Percentiles rank a stretch among this genome's conserved stretches.
Evolutionary conservation across 805 yeast species (phyloP).

Genomic region (Komagataella pseudopastoris): DNA sequence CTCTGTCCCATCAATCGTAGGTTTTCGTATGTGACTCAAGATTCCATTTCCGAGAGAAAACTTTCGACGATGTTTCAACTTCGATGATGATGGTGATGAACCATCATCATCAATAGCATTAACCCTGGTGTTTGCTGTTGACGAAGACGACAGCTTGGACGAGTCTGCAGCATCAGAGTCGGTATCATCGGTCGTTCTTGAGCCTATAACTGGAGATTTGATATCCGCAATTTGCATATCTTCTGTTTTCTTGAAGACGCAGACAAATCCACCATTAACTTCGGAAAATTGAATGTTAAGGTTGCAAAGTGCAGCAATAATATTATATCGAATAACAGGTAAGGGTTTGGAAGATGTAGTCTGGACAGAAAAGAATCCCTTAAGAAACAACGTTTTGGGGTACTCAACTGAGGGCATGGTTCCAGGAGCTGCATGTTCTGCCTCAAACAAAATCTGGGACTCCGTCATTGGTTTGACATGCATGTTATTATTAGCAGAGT

Average conservation of each 20-base stretch:
- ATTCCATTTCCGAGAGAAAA: slow-evolving; percentile 50
- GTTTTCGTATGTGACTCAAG: slow-evolving; percentile 37
- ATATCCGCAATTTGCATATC: slow-evolving; percentile 1
- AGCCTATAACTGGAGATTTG: slow-evolving; percentile 15
- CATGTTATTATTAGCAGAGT: not conserved
- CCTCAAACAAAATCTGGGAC: slow-evolving; percentile 27
- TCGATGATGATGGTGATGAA: slow-evolving; percentile 5
- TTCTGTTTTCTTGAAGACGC: slow-evolving; percentile 52
- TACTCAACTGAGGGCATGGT: slow-evolving; percentile 90
- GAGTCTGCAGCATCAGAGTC: slow-evolving; percentile 12
- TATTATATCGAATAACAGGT: slow-evolving; percentile 76
- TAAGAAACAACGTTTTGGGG: slow-evolving; percentile 80
- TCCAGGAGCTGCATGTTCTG: slow-evolving; percentile 50
- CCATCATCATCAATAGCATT: slow-evolving; percentile 8
- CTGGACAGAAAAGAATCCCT: slow-evolving; percentile 90
- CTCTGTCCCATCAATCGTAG: slow-evolving; percentile 17
- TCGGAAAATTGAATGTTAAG: slow-evolving; percentile 76
- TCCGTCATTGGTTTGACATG: slow-evolving; percentile 24
- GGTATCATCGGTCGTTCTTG: slow-evolving; percentile 21
- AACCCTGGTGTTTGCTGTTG: slow-evolving; percentile 1
- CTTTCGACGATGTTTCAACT: slow-evolving; percentile 37
- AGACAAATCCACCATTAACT: slow-evolving; percentile 87
- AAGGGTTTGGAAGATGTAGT: slow-evolving; percentile 89
- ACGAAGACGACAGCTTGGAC: slow-evolving; percentile 16
- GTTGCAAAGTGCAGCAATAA: slow-evolving; percentile 61